Conservation (phyloP, 2,329 filamentous ascomycete species). For the Xylaria polymorpha region DNA sequence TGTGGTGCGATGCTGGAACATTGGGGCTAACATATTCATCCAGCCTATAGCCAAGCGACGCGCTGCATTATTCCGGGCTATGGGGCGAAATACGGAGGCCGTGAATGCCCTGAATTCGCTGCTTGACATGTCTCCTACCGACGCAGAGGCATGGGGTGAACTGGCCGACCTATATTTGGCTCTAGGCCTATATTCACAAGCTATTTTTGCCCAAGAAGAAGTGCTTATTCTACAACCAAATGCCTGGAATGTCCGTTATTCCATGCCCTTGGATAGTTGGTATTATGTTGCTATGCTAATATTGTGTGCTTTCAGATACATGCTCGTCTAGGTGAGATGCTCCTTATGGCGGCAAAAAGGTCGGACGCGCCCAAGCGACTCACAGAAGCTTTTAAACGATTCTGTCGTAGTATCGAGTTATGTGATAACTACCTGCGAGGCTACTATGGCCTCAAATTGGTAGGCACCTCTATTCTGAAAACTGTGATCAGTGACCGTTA, state of each 20-base stretch:
- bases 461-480: constrained; percentile 54
- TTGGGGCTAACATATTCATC: constrained; percentile 16
- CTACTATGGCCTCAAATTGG: constrained; percentile 89
- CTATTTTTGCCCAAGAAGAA: constrained; percentile 90
- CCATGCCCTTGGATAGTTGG: constrained; percentile 19
- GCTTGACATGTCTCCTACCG: constrained; percentile 85
- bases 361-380: constrained; percentile 65
- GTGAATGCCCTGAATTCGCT: constrained; percentile 78
- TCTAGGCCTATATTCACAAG: constrained; percentile 83
- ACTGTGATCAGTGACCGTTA: constrained; percentile 23
- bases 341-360: constrained; percentile 74
- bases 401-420: constrained; percentile 90
- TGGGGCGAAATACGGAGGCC: constrained; percentile 77
- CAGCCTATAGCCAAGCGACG: constrained; percentile 88
- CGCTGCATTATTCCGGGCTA: constrained; percentile 79
- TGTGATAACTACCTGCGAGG: constrained; percentile 93
- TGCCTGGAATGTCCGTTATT: constrained; percentile 87
- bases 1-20: constrained; percentile 21
- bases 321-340: constrained; percentile 84
- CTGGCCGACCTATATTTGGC: constrained; percentile 86
- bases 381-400: constrained; percentile 81
- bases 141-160: constrained; percentile 94
- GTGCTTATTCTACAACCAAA: constrained; percentile 88
- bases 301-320: constrained; percentile 71
- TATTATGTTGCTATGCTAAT: constrained; percentile 45